Evolutionary conservation across 1,139 yeast genomes (phyloP).

Genomic region (Sugiyamaella neomexicana): DNA sequence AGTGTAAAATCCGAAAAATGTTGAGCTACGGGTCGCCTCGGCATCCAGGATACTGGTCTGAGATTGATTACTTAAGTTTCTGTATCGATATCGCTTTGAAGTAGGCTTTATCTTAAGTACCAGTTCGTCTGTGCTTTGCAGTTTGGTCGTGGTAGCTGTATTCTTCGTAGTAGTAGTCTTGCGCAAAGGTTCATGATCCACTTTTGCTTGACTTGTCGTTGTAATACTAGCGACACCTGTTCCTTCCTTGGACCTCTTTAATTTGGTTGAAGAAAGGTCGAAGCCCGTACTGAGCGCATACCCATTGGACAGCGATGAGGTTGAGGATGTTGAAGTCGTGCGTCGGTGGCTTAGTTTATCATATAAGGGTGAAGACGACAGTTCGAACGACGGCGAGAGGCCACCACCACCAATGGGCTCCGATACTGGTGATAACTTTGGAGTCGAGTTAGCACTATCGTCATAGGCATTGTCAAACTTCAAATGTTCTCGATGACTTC

Average conservation of each 20-base stretch:
- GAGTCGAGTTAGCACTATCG: conserved; percentile 26
- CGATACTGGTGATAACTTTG: conserved; percentile 12
- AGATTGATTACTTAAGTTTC: conserved; percentile 25
- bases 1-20: conserved; percentile 43
- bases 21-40: conserved; percentile 32
- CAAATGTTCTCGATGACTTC: conserved; percentile 24
- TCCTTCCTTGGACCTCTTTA: background rate
- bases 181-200: background rate
- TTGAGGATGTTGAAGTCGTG: conserved; percentile 9
- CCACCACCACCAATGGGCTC: background rate
- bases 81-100: conserved; percentile 22
- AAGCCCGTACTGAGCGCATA: background rate
- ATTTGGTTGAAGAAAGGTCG: background rate
- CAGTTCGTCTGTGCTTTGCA: background rate
- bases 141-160: too few relatives aligned
- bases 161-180: too few relatives aligned
- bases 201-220: background rate
- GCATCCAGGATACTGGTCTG: conserved; percentile 31
- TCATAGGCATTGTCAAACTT: conserved; percentile 26
- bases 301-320: conserved; percentile 10
- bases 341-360: conserved; percentile 7
- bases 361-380: background rate
- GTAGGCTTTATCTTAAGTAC: background rate
- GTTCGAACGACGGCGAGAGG: background rate
- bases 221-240: background rate